Evolutionary conservation across 176 grass and related monocot species (phyloP), one percentile per base, ranked within the genome.

Genomic region (Avena atlantica): DNA sequence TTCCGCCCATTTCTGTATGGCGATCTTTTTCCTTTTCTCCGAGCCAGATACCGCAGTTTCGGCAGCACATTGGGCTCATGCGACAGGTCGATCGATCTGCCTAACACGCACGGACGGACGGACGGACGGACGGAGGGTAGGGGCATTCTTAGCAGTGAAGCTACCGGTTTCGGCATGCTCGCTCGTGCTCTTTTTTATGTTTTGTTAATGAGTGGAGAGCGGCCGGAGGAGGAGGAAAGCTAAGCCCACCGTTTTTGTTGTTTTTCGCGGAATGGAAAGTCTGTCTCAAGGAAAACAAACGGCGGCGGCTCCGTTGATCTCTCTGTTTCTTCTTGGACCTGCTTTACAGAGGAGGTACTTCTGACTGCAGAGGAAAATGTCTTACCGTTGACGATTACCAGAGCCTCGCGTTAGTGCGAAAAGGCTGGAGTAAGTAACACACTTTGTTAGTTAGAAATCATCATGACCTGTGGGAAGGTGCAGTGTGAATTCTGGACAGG

Each of bases 101-200:
- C 74, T 78, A 79, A 79, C 74, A 31, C 58, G 7, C 58, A 40
- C 50, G 7, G 0, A 40, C 51, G 25, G 25, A 25, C 25, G 25
- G 25, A 25, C 25, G 37, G 37, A 40, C 37, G 40, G 40, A 6
- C 40, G 40, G 40, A 42, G 40, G 6, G 8, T 2, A 13, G 57
- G 57, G 0, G 84, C 4, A 90, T 87, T 71, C 89, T 90, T 90
- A 90, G 89, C 85, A 67, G 48, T 57, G 84, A 90, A 90, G 84
- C 73, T 90, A 83, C 47, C 84, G 82, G 79, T 79, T 86, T 63
- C n/a, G 73, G 73, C 48, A 31, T 34, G 84, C 70, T 37, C 40
- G 15, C 62, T 42, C 36, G 7, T 12, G 15, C 31, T 62, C 17
- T 50, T 75, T 50, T 75, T 27, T 42, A 3, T 80, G 9, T 50